Evolutionary conservation across 2,329 filamentous ascomycete genomes (phyloP).

Genomic region (Fusarium haematococcum): DNA sequence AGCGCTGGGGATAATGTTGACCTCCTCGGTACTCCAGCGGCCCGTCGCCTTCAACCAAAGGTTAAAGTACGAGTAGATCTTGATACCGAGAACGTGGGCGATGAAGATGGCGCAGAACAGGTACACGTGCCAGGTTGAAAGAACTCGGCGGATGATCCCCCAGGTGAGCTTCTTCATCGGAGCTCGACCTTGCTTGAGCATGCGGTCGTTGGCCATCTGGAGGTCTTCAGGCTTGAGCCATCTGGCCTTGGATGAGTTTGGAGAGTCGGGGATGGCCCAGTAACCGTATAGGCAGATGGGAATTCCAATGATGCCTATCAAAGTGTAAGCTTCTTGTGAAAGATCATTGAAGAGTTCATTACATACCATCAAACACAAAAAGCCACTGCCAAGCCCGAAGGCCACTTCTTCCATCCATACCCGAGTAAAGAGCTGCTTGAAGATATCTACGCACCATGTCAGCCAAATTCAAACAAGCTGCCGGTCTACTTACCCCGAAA

Average conservation of each 20-base stretch:
- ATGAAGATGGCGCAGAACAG: conserved; percentile 51
- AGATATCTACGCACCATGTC: conserved; percentile 46
- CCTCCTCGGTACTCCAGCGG: conserved; percentile 52
- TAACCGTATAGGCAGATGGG: conserved; percentile 49
- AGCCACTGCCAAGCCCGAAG: conserved; percentile 59
- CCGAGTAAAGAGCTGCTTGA: conserved; percentile 55
- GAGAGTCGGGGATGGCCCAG: conserved; percentile 50
- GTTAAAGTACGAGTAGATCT: conserved; percentile 52
- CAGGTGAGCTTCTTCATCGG: conserved; percentile 48
- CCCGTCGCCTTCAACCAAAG: conserved; percentile 48
- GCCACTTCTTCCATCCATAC: conserved; percentile 52
- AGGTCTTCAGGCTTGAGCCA: conserved; percentile 46
- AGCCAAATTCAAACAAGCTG: accelerated
- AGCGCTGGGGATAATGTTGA: conserved; percentile 63
- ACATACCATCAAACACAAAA: conserved; percentile 57
- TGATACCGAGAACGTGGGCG: conserved; percentile 49
- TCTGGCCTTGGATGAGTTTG: conserved; percentile 36
- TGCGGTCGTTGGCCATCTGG: conserved; percentile 45
- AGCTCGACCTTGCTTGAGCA: conserved; percentile 46
- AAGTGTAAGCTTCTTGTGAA: too few species aligned
- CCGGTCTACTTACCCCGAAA: conserved; percentile 46
- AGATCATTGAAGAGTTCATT: too few species aligned
- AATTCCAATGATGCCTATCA: conserved; percentile 43
- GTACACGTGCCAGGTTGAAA: conserved; percentile 47
- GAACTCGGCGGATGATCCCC: conserved; percentile 44